Conservation (phyloP, 768 basidiomycete genomes). For the Rhodosporidiobolus sp. region DNA sequence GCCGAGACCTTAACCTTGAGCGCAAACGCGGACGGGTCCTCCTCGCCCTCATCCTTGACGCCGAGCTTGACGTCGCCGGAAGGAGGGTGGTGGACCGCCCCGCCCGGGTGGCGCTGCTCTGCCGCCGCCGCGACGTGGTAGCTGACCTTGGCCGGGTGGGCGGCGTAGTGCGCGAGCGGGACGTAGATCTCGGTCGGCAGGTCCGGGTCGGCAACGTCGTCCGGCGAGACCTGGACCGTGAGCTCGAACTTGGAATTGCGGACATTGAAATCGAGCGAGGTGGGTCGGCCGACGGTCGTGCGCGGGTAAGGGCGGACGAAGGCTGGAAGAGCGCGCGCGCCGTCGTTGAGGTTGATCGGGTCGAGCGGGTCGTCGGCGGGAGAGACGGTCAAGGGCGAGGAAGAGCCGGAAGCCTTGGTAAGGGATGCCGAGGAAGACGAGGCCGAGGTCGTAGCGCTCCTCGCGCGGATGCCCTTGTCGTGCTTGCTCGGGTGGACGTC, state of each 20-base stretch:
- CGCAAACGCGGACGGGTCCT: conserved; percentile 41
- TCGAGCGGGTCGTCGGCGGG: conserved; percentile 27
- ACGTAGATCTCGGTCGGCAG: conserved; percentile 85
- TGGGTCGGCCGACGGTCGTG: conserved; percentile 66
- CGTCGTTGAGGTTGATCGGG: conserved; percentile 62
- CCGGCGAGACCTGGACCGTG: conserved; percentile 60
- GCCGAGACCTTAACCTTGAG: conserved; percentile 50
- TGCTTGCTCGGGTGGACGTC: conserved; percentile 3
- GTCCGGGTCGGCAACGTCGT: conserved; percentile 54
- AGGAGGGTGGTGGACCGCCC: conserved; percentile 4
- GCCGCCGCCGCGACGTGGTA: conserved; percentile 23
- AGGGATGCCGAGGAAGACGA: neutral
- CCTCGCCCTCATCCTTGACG: neutral
- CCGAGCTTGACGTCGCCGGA: conserved; percentile 14
- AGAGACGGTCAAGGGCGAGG: neutral
- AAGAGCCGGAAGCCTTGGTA: neutral
- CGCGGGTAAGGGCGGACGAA: conserved; percentile 80
- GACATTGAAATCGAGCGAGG: conserved; percentile 72
- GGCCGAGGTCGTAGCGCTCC: no score
- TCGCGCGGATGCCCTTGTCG: neutral
- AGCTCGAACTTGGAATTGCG: conserved; percentile 66
- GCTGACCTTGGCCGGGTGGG: conserved; percentile 39
- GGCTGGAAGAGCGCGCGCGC: conserved; percentile 76
- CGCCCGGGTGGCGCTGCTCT: neutral
- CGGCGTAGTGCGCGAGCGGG: conserved; percentile 83